These are phyloP conservation scores for Mikania micrantha DNA, from an alignment of 129 eudicot genomes.

Conservation along the genomic window DNA sequence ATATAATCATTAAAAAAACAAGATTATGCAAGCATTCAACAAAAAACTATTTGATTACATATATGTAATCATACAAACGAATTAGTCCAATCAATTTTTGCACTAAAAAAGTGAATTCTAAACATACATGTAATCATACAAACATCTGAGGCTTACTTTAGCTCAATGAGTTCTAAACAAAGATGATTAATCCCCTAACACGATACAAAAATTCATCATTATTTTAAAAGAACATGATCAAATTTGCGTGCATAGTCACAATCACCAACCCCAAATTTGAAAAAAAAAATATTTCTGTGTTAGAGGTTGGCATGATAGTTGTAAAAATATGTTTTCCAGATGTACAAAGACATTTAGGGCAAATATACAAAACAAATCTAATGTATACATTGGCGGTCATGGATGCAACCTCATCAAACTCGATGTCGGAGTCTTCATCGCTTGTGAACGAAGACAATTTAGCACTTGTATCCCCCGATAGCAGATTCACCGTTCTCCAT, in stretches of 20 bases:
- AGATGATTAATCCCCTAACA: constrained; percentile 65
- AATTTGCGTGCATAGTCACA: background rate
- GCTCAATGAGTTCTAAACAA: constrained; percentile 68
- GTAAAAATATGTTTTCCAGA: background rate
- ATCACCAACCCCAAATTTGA: background rate
- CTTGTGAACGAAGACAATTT: constrained; percentile 39
- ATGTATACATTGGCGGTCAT: constrained; percentile 69
- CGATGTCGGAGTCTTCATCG: constrained; percentile 33
- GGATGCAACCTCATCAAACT: constrained; percentile 50
- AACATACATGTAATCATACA: no score
- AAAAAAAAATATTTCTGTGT: background rate
- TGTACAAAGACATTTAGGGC: background rate
- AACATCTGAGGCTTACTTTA: constrained; percentile 57
- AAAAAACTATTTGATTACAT: no score
- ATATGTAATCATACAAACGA: no score
- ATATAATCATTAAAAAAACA: no score
- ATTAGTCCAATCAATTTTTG: no score
- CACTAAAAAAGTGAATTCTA: no score
- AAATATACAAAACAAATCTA: background rate
- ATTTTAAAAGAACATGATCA: background rate
- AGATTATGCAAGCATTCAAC: no score
- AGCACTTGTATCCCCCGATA: constrained; percentile 20
- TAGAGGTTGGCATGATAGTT: no score
- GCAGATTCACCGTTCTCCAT: no score
- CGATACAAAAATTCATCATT: background rate